phyloP scores from a whole-genome alignment of 2,329 filamentous ascomycete genomes.

The Raffaelea ambrosiae region DNA sequence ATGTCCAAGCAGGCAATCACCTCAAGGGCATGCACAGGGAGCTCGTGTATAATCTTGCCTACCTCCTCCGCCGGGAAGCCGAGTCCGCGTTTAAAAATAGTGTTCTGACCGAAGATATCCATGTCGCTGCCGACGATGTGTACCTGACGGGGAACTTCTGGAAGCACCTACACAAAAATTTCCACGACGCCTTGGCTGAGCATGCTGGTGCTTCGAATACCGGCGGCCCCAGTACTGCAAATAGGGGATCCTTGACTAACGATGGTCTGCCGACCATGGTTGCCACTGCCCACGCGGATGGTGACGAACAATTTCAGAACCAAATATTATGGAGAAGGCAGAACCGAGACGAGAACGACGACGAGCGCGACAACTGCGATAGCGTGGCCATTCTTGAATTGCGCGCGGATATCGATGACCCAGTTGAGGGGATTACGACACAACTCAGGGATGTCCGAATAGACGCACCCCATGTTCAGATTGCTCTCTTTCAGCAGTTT shows the following conservation, averaged over 20 bases:
- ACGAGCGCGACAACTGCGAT: background rate
- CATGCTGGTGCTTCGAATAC: no score
- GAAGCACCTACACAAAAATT: background rate
- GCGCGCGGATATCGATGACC: no score
- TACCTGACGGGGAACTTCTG: background rate
- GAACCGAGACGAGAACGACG: background rate
- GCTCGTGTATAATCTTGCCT: conserved; percentile 1
- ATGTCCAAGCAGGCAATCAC: background rate
- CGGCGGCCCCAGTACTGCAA: no score
- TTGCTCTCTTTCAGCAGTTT: no score
- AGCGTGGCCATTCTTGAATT: no score
- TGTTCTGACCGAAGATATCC: background rate
- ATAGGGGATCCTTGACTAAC: background rate
- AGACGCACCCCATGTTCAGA: no score
- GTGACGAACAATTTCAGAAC: background rate
- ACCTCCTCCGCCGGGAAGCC: conserved; percentile 2
- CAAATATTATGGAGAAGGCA: background rate
- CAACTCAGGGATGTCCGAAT: no score
- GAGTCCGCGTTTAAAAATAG: background rate
- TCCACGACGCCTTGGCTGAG: no score
- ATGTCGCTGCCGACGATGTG: background rate
- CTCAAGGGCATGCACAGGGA: background rate
- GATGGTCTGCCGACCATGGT: background rate
- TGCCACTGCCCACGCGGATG: background rate
- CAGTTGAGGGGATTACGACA: no score